Evolutionary conservation across 2,329 filamentous ascomycete genomes (phyloP), one percentile per base, ranked within the genome.

Genomic region (Thielaviopsis euricoi): DNA sequence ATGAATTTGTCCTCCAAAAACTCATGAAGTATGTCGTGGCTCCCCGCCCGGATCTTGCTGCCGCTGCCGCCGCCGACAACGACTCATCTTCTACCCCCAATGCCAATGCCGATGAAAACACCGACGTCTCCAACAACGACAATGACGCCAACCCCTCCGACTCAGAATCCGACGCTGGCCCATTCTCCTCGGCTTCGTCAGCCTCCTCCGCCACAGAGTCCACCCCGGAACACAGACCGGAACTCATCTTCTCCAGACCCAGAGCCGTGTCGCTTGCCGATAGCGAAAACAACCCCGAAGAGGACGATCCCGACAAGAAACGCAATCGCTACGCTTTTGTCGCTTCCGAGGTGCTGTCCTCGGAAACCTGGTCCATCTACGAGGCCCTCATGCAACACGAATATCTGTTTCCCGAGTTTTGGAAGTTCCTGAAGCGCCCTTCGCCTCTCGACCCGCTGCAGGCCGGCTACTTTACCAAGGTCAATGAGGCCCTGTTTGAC

Each of bases 381-480:
- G 93, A 96, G 69, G 87, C 90, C 26, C 75, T 98, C 59, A 85
- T 96, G 74, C 86, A 94, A 66, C 91, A 90, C 69, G 83, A 84
- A 58, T 74, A 81, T 51, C 78, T 89, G 61, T 73, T 98, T 64
- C 82, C 82, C 65, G 81, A 85, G 63, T 97, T 98, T 70, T 98
- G 93, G 93, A 76, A 82, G 53, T 98, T 96, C 69, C 72, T 98
- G 64, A 86, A 86, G 67, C 81, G 84, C 58, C 80, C 87, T n/a
- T 80, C 88, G 12, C 88, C 91, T 2, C 79, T 98, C 58, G 91
- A 97, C 68, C 87, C 91, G 43, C 78, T 96, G 6, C 91, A 97
- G 71, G 91, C 93, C 19, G 90, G 90, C 66, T 98, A 98, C 69
- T 98, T 98, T 69, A 96, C 91, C 58, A 98, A 97, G 69, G 90